Percentiles rank a stretch among this genome's conserved stretches.
Evolutionary conservation across 2,329 filamentous ascomycete species (phyloP).

Genomic region (Westerdykella sp.): DNA sequence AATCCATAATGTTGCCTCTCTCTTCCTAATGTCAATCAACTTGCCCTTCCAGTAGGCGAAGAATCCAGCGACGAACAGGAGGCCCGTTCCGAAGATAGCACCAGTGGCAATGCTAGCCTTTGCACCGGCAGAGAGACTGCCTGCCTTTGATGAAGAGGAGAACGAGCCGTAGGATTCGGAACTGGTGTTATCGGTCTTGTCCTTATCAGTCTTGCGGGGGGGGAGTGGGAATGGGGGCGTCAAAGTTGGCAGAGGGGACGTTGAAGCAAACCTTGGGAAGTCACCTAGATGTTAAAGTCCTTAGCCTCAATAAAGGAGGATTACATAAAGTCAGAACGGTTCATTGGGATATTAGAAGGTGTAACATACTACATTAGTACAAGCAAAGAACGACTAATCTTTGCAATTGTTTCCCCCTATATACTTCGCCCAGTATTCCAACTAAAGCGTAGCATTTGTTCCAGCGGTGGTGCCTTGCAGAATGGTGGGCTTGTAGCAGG

Average conservation of each 20-base stretch:
- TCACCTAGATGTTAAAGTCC: slow-evolving; percentile 38
- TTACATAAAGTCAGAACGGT: slow-evolving; percentile 4
- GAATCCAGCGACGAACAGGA: slow-evolving; percentile 15
- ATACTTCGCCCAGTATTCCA: slow-evolving; percentile 41
- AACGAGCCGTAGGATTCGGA: not conserved
- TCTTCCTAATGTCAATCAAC: not conserved
- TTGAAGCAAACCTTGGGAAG: slow-evolving; percentile 50
- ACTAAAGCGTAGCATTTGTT: slow-evolving; percentile 43
- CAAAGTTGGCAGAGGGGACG: slow-evolving; percentile 37
- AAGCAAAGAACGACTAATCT: slow-evolving; percentile 43
- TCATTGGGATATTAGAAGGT: not conserved
- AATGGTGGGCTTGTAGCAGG: slow-evolving; percentile 39
- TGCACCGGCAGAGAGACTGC: slow-evolving; percentile 35
- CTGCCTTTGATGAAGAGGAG: not conserved
- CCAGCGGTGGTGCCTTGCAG: slow-evolving; percentile 32
- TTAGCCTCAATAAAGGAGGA: slow-evolving; percentile 38
- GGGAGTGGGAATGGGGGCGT: slow-evolving; percentile 16
- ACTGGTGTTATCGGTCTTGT: not conserved
- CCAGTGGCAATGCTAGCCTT: slow-evolving; percentile 42
- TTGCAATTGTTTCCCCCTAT: slow-evolving; percentile 36
- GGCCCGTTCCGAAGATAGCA: slow-evolving; percentile 20
- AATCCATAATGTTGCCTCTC: not conserved
- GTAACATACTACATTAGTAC: slow-evolving; percentile 38
- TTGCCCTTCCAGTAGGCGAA: slow-evolving; percentile 18
- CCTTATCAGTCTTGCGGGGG: slow-evolving; percentile 4